Evolutionary conservation across 108 stramenopile genomes (phyloP).

Genomic region (Skeletonema menzelii): DNA sequence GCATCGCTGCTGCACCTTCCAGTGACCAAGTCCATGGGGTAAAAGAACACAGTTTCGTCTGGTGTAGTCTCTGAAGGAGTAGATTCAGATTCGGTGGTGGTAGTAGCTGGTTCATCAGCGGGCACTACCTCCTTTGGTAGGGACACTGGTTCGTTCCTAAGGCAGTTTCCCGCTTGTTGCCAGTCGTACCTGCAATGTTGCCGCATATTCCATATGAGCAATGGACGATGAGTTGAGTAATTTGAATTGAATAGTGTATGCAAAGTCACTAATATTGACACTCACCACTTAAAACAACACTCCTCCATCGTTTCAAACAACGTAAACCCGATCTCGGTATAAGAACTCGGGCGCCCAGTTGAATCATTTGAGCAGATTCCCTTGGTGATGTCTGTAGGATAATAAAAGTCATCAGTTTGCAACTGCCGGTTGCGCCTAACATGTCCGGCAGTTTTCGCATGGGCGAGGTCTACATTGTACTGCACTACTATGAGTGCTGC

Average conservation of each 20-base stretch:
- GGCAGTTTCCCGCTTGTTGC: neutral
- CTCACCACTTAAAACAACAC: neutral
- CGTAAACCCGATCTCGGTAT: neutral
- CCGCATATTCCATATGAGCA: no score
- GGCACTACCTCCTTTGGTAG: no score
- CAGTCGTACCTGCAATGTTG: neutral
- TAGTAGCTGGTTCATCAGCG: neutral
- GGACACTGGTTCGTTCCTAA: neutral
- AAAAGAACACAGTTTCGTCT: neutral
- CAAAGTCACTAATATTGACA: no score
- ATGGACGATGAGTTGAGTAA: no score
- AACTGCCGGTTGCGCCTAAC: neutral
- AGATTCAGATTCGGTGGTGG: neutral
- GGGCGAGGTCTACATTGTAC: neutral
- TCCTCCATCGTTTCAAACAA: neutral
- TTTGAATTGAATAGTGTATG: no score
- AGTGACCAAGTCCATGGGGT: neutral
- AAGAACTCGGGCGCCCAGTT: neutral
- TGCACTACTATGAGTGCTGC: neutral
- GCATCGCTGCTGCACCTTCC: neutral
- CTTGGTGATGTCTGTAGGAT: neutral
- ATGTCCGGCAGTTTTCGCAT: neutral
- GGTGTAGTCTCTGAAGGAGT: neutral
- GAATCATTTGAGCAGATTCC: conserved; percentile 1
- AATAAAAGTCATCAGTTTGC: neutral